Evolutionary conservation across 2,329 filamentous ascomycete species (phyloP).

Genomic region (Coniella vitis): DNA sequence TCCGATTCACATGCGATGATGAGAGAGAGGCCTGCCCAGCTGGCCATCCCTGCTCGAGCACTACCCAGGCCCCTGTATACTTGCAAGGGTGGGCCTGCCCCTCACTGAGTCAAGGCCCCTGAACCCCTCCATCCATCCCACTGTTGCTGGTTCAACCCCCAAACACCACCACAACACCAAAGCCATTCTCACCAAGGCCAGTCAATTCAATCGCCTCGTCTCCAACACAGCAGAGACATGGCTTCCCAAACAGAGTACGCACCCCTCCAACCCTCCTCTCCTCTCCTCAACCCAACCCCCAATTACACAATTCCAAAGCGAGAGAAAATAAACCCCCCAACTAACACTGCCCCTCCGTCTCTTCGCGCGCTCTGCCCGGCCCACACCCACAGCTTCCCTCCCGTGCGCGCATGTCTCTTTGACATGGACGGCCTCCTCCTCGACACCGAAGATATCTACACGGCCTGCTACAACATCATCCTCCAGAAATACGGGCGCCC

Average conservation of each 20-base stretch:
- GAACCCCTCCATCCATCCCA: background rate
- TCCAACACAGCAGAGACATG: constrained; percentile 26
- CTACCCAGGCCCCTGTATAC: too few relatives aligned
- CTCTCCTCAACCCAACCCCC: background rate
- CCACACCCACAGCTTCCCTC: constrained; percentile 57
- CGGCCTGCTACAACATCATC: constrained; percentile 72
- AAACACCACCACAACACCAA: too few relatives aligned
- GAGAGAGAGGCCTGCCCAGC: background rate
- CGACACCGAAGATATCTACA: constrained; percentile 88
- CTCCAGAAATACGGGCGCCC: constrained; percentile 69
- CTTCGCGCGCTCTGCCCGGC: background rate
- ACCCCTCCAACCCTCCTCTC: background rate
- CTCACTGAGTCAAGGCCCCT: too few relatives aligned
- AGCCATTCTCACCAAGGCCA: background rate
- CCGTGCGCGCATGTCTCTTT: constrained; percentile 86
- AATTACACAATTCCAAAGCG: too few relatives aligned
- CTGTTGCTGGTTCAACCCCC: too few relatives aligned
- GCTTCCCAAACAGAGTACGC: constrained; percentile 39
- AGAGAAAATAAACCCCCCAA: too few relatives aligned
- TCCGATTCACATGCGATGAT: constrained; percentile 1
- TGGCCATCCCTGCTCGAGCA: too few relatives aligned
- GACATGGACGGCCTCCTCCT: constrained; percentile 98
- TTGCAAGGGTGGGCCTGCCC: too few relatives aligned
- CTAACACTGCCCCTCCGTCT: background rate
- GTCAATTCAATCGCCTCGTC: background rate